Percentiles rank a stretch among this genome's conserved stretches.
These are phyloP conservation scores for Colletotrichum camelliae DNA, from an alignment of 2,329 filamentous ascomycete genomes.

Conservation along the genomic window DNA sequence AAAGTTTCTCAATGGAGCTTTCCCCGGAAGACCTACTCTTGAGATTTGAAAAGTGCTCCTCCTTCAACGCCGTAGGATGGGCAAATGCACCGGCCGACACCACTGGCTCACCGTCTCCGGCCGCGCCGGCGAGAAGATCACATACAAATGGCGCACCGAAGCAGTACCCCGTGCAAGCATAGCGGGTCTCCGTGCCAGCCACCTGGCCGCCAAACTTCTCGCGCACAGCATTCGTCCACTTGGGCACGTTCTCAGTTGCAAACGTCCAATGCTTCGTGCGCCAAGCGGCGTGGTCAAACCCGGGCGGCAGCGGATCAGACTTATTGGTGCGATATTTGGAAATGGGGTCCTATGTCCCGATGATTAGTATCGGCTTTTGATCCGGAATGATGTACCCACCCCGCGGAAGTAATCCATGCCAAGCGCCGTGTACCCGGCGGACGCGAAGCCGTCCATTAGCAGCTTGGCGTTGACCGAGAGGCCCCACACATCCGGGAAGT, in stretches of 20 bases:
- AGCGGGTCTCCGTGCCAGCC: slow-evolving; percentile 32
- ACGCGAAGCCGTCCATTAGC: slow-evolving; percentile 52
- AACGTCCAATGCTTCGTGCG: slow-evolving; percentile 48
- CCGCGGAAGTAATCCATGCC: slow-evolving; percentile 51
- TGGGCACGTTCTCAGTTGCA: slow-evolving; percentile 46
- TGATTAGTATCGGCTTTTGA: accelerated
- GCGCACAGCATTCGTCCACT: slow-evolving; percentile 46
- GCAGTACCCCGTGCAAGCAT: slow-evolving; percentile 46
- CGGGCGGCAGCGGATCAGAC: slow-evolving; percentile 30
- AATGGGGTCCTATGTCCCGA: slow-evolving; percentile 42
- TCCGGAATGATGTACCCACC: slow-evolving; percentile 27
- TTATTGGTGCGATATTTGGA: slow-evolving; percentile 40
- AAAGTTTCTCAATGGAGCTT: too few species aligned
- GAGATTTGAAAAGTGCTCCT: slow-evolving; percentile 46
- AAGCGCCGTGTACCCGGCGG: slow-evolving; percentile 46
- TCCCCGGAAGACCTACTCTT: slow-evolving; percentile 31
- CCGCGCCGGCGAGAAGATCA: slow-evolving; percentile 23
- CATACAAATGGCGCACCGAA: slow-evolving; percentile 51
- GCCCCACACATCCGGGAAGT: slow-evolving; percentile 51
- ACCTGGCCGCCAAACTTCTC: slow-evolving; percentile 34
- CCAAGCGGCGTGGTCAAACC: slow-evolving; percentile 55
- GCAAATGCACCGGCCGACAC: slow-evolving; percentile 53
- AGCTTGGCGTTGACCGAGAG: slow-evolving; percentile 47
- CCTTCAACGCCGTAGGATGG: slow-evolving; percentile 55
- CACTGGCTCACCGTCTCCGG: neutral